Evolutionary conservation across 106 monocot species (phyloP), one percentile per base, ranked within the genome.

Genomic region (Triglochin maritima): DNA sequence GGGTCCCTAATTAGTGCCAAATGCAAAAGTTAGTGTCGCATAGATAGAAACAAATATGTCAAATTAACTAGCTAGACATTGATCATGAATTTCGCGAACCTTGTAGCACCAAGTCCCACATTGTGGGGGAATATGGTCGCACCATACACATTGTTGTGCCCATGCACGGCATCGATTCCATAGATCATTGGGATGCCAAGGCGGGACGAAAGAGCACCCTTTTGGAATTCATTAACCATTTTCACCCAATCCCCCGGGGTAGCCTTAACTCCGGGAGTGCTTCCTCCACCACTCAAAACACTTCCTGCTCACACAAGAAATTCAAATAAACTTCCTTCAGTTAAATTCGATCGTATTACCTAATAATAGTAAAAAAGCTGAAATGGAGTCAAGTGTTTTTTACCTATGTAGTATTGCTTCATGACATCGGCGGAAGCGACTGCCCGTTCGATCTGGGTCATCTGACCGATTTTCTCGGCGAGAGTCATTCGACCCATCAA

Each of bases 111-210:
- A 17, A 75, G 68, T 12, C 68, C 75, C 17, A 75, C 67, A 66
- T 75, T 75, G 44, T 75, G 75, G 10, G 75, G 75, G 60, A 75
- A 75, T 14, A 75, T 49, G 7, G 75, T 75, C 8, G 75, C 75
- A 67, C 61, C 61, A 52, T 75, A 68, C 16, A 75, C 75, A 17
- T 67, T 75, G 14, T 68, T 68, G 46, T 75, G 75, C 13, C 75
- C 75, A 45, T 75, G 75, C 7, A 75, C 75, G 3, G 74, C 74
- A 66, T 74, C 74, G 42, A 74, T 74, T 14, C 74, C 74, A 14
- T 74, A 67, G 14, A 75, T 59, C 75, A 75, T 75, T 11, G 75
- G 75, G 43, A 75, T 75, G 1, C 75, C 75, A 9, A 75, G 75
- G 9, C 75, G 67, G 12, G 60, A 52, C 10, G 60, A 66, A 4